A percentile compares a stretch with the other conserved stretches of the same genome.
Conservation (phyloP, 768 basidiomycete genomes). For the Heimioporus sp. region DNA sequence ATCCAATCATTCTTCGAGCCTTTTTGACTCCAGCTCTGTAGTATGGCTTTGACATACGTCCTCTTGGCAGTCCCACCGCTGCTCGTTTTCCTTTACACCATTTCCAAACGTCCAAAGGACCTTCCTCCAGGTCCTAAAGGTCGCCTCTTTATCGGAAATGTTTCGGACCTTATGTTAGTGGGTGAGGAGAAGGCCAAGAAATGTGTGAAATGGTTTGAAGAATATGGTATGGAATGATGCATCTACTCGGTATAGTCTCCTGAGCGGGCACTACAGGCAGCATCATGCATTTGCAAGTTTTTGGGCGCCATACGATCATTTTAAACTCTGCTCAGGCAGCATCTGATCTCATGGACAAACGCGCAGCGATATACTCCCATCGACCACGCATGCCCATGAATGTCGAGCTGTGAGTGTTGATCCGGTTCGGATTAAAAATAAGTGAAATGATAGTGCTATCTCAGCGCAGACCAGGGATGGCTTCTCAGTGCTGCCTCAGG, state of each 20-base stretch:
- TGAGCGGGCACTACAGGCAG: background rate
- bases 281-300: background rate
- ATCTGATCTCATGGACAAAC: conserved; percentile 1
- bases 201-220: background rate
- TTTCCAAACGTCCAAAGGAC: background rate
- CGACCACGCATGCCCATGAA: background rate
- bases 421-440: no score
- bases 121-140: background rate
- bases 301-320: conserved; percentile 20
- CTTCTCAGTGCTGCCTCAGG: conserved; percentile 5
- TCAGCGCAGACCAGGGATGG: background rate
- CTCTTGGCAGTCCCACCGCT: background rate
- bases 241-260: background rate
- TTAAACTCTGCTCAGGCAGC: conserved; percentile 30
- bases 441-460: background rate
- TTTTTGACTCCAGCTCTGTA: no score
- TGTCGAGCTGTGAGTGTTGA: background rate
- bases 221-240: background rate
- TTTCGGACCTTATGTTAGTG: background rate
- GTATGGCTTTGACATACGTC: background rate
- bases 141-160: background rate
- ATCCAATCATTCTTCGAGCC: no score
- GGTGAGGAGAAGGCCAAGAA: background rate
- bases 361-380: background rate
- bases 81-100: background rate